Percentiles rank a stretch among this genome's conserved stretches.
phyloP scores from a whole-genome alignment of 2,329 filamentous ascomycete genomes.

The Ceratocystis lukuohia region DNA sequence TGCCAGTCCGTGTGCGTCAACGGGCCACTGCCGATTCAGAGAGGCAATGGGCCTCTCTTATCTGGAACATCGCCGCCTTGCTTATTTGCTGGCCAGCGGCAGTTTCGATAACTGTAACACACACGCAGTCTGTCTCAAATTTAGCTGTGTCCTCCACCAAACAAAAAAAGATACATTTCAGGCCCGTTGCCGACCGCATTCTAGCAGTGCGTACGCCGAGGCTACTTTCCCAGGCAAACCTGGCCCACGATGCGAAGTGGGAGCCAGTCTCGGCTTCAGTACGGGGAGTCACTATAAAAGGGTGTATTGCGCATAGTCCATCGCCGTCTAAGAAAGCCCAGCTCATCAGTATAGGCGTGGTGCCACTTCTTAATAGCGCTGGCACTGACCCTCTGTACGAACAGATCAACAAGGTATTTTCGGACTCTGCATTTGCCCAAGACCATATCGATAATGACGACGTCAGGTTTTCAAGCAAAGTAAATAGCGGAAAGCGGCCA shows the following conservation, averaged over 20 bases:
- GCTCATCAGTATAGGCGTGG: conserved; percentile 67
- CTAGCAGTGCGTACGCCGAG: conserved; percentile 27
- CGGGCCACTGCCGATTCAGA: conserved; percentile 42
- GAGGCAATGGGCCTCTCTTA: conserved; percentile 53
- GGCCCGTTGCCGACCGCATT: conserved; percentile 6
- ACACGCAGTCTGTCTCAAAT: neutral
- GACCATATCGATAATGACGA: conserved; percentile 34
- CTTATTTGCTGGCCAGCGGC: conserved; percentile 54
- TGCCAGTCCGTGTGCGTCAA: conserved; percentile 82
- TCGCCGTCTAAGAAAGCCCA: conserved; percentile 60
- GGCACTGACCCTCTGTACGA: conserved; percentile 57
- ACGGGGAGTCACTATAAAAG: conserved; percentile 47
- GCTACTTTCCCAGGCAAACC: conserved; percentile 52
- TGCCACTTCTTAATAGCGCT: conserved; percentile 44
- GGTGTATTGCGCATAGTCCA: conserved; percentile 58
- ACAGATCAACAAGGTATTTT: conserved; percentile 65
- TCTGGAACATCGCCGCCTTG: conserved; percentile 45
- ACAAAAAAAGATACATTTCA: neutral
- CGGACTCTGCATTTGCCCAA: conserved; percentile 61
- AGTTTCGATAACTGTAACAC: conserved; percentile 40
- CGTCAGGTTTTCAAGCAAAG: conserved; percentile 26
- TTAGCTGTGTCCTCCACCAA: neutral
- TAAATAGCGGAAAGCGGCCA: conserved; percentile 32
- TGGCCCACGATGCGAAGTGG: conserved; percentile 46
- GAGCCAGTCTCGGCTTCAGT: conserved; percentile 55